phyloP scores from a whole-genome alignment of 768 basidiomycete genomes.

The Lactarius hatsudake region DNA sequence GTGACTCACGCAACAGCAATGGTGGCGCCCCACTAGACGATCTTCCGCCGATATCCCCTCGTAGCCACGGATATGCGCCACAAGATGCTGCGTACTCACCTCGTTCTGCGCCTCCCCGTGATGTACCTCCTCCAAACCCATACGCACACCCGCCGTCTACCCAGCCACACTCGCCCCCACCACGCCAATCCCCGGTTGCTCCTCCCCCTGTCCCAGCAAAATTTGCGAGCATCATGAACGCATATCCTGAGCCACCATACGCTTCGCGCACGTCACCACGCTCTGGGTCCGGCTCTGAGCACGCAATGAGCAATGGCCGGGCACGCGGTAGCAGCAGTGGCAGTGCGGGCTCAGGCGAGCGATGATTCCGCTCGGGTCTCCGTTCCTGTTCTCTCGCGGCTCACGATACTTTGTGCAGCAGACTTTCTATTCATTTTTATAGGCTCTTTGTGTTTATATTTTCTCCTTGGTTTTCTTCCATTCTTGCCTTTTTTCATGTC shows the following conservation, averaged over 20 bases:
- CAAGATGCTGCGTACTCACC: constrained; percentile 22
- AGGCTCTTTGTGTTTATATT: not conserved
- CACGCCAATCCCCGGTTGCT: constrained; percentile 31
- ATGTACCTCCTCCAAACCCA: constrained; percentile 19
- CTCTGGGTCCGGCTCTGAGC: constrained; percentile 34
- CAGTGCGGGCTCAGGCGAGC: constrained; percentile 23
- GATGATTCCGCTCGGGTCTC: constrained; percentile 4
- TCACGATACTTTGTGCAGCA: not conserved
- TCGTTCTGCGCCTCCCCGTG: constrained; percentile 17
- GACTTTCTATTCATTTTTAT: constrained; percentile 2
- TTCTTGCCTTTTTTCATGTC: not conserved
- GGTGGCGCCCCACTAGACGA: constrained; percentile 19
- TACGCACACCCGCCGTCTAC: constrained; percentile 10
- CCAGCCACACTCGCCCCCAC: constrained; percentile 31
- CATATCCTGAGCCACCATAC: constrained; percentile 47
- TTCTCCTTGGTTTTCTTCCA: not conserved
- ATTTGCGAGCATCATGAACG: constrained; percentile 70
- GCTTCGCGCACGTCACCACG: constrained; percentile 29
- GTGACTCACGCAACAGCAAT: constrained; percentile 23
- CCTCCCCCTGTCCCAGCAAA: constrained; percentile 46
- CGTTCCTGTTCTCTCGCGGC: not conserved
- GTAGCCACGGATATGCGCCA: constrained; percentile 17
- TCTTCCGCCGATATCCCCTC: constrained; percentile 22
- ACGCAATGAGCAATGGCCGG: constrained; percentile 29
- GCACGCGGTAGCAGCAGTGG: constrained; percentile 22